Conservation (phyloP, 1,139 yeast genomes). For the Candida pseudoviswanathii region DNA sequence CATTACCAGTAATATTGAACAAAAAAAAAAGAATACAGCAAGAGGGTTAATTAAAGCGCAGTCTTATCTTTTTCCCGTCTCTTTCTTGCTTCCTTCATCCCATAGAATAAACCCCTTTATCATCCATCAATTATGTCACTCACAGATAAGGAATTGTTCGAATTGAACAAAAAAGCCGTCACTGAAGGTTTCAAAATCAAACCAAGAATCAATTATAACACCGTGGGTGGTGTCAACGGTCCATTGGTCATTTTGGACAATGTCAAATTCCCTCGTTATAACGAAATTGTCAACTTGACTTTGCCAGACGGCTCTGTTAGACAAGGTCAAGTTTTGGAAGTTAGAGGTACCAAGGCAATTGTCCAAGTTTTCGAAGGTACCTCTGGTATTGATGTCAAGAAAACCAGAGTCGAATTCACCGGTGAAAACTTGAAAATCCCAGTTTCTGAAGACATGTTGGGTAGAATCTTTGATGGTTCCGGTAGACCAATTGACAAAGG, state of each 20-base stretch:
- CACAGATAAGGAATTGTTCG: conserved; percentile 63
- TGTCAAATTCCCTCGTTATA: conserved; percentile 94
- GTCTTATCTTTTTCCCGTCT: background rate
- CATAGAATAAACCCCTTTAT: background rate
- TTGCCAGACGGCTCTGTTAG: conserved; percentile 92
- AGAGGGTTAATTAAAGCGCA: background rate
- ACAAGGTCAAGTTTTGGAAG: conserved; percentile 98
- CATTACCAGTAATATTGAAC: background rate
- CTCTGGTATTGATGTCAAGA: conserved; percentile 95
- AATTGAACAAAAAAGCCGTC: conserved; percentile 87
- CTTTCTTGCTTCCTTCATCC: background rate
- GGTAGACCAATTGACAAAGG: conserved; percentile 99
- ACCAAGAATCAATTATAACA: conserved; percentile 90
- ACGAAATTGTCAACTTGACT: conserved; percentile 94
- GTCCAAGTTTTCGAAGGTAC: conserved; percentile 99
- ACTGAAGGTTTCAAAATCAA: conserved; percentile 87
- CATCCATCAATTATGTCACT: conserved; percentile 27
- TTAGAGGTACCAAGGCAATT: conserved; percentile 93
- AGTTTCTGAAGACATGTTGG: conserved; percentile 95
- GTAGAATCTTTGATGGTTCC: conserved; percentile 98
- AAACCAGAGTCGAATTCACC: conserved; percentile 95
- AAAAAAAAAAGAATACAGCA: background rate
- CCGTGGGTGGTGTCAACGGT: conserved; percentile 97
- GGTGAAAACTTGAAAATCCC: conserved; percentile 92
- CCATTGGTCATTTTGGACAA: conserved; percentile 95